phyloP scores from a whole-genome alignment of 2,329 filamentous ascomycete genomes.

The Ophiosphaerella korrae region DNA sequence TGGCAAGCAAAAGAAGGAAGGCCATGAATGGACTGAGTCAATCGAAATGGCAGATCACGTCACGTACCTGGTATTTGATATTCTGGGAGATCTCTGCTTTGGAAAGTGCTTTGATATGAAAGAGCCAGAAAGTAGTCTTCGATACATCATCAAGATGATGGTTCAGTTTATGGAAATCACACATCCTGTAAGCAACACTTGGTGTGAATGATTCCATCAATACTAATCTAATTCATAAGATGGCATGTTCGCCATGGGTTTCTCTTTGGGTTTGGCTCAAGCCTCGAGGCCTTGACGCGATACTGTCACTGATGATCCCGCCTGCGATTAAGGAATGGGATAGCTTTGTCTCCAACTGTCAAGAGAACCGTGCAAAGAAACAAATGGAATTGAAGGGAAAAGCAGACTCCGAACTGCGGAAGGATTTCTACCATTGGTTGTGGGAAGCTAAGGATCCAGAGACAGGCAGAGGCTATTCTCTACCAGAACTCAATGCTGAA shows the following conservation, averaged over 20 bases:
- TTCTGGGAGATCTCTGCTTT: constrained; percentile 52
- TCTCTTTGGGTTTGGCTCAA: constrained; percentile 27
- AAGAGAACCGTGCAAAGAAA: constrained; percentile 18
- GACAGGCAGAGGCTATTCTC: constrained; percentile 43
- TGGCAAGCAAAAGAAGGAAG: constrained; percentile 9
- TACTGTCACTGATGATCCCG: constrained; percentile 18
- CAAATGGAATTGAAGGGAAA: constrained; percentile 20
- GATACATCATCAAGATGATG: constrained; percentile 29
- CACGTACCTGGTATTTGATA: constrained; percentile 51
- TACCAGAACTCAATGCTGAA: constrained; percentile 46
- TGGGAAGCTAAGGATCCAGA: constrained; percentile 49
- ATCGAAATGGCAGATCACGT: constrained; percentile 25
- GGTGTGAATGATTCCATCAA: background rate
- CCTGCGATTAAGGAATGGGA: constrained; percentile 20
- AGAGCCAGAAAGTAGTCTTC: constrained; percentile 22
- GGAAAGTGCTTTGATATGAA: constrained; percentile 46
- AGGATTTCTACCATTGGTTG: constrained; percentile 52
- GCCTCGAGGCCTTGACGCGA: constrained; percentile 26
- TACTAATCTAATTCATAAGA: constrained; percentile 10
- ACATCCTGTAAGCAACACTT: constrained; percentile 17
- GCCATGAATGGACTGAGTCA: constrained; percentile 13
- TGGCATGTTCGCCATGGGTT: constrained; percentile 6
- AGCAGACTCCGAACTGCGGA: constrained; percentile 26
- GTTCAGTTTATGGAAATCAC: constrained; percentile 20
- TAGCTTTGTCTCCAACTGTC: constrained; percentile 22